A percentile compares a stretch with the other conserved stretches of the same genome.
These are phyloP conservation scores for Gaultheria prostrata DNA, from an alignment of 148 eudicot species.

Conservation along the genomic window DNA sequence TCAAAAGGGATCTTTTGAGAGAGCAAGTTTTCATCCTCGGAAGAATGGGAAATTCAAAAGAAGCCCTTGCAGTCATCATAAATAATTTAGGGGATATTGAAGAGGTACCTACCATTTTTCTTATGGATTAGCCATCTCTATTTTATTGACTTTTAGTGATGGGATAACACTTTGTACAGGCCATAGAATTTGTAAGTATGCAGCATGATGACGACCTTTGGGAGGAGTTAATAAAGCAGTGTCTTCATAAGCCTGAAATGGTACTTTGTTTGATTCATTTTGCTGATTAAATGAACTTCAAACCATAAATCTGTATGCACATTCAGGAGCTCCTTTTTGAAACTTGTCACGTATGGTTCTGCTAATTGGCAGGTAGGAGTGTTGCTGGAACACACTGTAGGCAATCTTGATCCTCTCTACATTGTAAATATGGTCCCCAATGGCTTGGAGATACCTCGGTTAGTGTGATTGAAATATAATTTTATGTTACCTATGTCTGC, in stretches of 20 bases:
- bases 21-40: constrained; percentile 96
- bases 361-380: constrained; percentile 67
- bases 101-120: constrained; percentile 50
- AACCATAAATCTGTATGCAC: not conserved
- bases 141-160: constrained; percentile 1
- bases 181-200: constrained; percentile 90
- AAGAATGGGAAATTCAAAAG: constrained; percentile 88
- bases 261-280: constrained; percentile 33
- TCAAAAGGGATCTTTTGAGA: constrained; percentile 34
- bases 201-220: constrained; percentile 96
- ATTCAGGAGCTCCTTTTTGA: not conserved
- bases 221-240: constrained; percentile 89
- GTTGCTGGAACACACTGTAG: constrained; percentile 94
- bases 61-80: constrained; percentile 91
- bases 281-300: constrained; percentile 7
- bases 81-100: constrained; percentile 84
- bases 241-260: constrained; percentile 92
- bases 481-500: not conserved
- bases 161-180: constrained; percentile 45
- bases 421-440: constrained; percentile 92
- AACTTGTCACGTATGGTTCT: not conserved
- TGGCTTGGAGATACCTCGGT: constrained; percentile 97
- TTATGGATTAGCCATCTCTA: not conserved
- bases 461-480: constrained; percentile 23
- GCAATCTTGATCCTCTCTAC: constrained; percentile 91